Conservation (phyloP, 1,139 yeast species). For the Geotrichum fermentans region DNA sequence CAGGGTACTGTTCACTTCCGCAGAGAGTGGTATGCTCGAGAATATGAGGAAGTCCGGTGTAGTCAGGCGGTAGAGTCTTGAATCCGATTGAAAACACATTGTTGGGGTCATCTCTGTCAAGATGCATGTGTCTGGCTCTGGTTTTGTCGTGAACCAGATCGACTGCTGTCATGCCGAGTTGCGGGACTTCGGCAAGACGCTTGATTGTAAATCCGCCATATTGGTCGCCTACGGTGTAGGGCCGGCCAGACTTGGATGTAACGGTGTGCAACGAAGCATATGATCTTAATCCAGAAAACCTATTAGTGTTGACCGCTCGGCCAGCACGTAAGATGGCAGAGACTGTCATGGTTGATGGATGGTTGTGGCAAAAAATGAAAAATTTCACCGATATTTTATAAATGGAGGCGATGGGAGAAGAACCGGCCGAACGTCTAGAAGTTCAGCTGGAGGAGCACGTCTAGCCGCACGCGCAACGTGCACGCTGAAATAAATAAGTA, state of each 20-base stretch:
- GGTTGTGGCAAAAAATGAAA: constrained; percentile 2
- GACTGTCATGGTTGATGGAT: neutral
- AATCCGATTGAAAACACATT: constrained; percentile 88
- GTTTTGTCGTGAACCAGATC: constrained; percentile 61
- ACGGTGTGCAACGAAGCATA: constrained; percentile 10
- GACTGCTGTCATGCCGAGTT: constrained; percentile 75
- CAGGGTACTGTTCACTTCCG: constrained; percentile 87
- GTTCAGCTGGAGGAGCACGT: too few relatives aligned
- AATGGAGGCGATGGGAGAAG: neutral
- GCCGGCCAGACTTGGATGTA: constrained; percentile 20
- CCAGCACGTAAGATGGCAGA: constrained; percentile 15
- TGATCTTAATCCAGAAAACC: neutral
- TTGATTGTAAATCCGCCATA: constrained; percentile 62
- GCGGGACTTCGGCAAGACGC: constrained; percentile 68
- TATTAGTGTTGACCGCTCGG: neutral
- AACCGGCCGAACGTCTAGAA: too few relatives aligned
- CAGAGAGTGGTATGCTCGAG: constrained; percentile 92
- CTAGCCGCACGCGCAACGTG: too few relatives aligned
- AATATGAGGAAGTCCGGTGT: constrained; percentile 93
- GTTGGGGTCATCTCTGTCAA: constrained; percentile 65
- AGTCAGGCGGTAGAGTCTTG: constrained; percentile 90
- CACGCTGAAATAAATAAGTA: too few relatives aligned
- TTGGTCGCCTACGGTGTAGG: constrained; percentile 50
- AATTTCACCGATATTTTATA: neutral
- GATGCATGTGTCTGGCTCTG: constrained; percentile 78